Evolutionary conservation across 768 basidiomycete species (phyloP).

Genomic region (Amanita pallidorosea): DNA sequence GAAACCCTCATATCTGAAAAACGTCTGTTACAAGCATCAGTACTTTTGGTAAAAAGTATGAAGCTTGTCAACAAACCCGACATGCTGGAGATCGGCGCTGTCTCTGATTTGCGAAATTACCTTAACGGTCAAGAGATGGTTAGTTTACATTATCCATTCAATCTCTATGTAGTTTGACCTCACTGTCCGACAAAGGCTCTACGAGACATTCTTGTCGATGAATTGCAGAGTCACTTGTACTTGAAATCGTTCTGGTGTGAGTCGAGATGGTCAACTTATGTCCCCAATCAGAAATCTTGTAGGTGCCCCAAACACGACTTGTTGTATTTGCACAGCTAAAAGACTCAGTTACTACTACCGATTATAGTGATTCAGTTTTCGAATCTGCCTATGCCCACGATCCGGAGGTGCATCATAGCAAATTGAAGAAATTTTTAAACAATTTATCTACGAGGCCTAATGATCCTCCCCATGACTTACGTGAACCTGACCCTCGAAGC

Average conservation of each 20-base stretch:
- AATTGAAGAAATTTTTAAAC: conserved; percentile 52
- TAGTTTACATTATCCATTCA: conserved; percentile 11
- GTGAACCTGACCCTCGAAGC: conserved; percentile 26
- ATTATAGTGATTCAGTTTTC: conserved; percentile 37
- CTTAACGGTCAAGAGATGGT: conserved; percentile 81
- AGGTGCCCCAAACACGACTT: conserved; percentile 18
- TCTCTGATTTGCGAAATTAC: conserved; percentile 81
- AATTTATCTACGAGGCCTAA: conserved; percentile 63
- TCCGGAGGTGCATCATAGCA: conserved; percentile 29
- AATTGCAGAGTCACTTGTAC: conserved; percentile 94
- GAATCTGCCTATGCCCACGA: conserved; percentile 22
- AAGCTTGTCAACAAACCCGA: conserved; percentile 89
- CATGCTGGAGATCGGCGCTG: conserved; percentile 92
- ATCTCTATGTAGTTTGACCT: conserved; percentile 2
- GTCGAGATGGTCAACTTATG: conserved; percentile 79
- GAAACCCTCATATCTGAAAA: conserved; percentile 97
- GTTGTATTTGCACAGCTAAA: not conserved
- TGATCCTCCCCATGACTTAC: conserved; percentile 62
- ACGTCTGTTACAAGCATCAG: conserved; percentile 78
- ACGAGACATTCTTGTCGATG: conserved; percentile 88
- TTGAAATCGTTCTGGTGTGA: conserved; percentile 97
- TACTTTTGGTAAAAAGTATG: conserved; percentile 75
- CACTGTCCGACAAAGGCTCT: conserved; percentile 46
- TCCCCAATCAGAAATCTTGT: conserved; percentile 71
- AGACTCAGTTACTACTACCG: conserved; percentile 48